Evolutionary conservation across 805 yeast genomes (phyloP).

Genomic region (Candida fluviatilis): DNA sequence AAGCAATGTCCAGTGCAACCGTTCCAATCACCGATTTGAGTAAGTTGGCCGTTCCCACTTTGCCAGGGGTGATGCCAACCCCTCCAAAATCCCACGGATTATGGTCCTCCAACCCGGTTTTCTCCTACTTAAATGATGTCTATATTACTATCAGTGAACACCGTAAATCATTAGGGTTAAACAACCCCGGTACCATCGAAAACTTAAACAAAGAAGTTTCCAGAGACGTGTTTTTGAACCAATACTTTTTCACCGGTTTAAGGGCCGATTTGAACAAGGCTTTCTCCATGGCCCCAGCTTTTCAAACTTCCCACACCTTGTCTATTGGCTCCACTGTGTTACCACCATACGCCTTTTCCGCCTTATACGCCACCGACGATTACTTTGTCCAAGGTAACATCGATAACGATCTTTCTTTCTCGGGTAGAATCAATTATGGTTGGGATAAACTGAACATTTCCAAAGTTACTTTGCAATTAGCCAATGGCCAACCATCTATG

Average conservation of each 20-base stretch:
- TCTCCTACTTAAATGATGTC: constrained; percentile 72
- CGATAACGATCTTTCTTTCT: constrained; percentile 79
- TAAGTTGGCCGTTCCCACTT: constrained; percentile 51
- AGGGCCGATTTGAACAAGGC: constrained; percentile 96
- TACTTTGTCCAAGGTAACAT: constrained; percentile 86
- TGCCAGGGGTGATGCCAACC: constrained; percentile 53
- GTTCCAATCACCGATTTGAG: constrained; percentile 58
- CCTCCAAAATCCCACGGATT: constrained; percentile 53
- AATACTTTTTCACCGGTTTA: constrained; percentile 89
- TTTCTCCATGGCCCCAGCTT: constrained; percentile 85
- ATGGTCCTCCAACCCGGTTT: constrained; percentile 82
- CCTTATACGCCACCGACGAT: constrained; percentile 82
- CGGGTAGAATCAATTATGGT: constrained; percentile 87
- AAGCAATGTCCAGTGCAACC: constrained; percentile 24
- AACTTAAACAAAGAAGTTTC: constrained; percentile 90
- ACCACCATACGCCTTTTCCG: constrained; percentile 89
- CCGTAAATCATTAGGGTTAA: constrained; percentile 74
- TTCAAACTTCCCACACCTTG: constrained; percentile 94
- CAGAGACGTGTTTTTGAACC: constrained; percentile 86
- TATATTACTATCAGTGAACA: constrained; percentile 70
- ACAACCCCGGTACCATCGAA: constrained; percentile 94
- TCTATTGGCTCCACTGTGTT: constrained; percentile 79
- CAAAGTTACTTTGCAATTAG: constrained; percentile 83
- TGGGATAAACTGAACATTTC: constrained; percentile 79
- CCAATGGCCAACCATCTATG: constrained; percentile 88